Conservation (phyloP, 2,329 filamentous ascomycete species). For the Paecilomyces niveus region DNA sequence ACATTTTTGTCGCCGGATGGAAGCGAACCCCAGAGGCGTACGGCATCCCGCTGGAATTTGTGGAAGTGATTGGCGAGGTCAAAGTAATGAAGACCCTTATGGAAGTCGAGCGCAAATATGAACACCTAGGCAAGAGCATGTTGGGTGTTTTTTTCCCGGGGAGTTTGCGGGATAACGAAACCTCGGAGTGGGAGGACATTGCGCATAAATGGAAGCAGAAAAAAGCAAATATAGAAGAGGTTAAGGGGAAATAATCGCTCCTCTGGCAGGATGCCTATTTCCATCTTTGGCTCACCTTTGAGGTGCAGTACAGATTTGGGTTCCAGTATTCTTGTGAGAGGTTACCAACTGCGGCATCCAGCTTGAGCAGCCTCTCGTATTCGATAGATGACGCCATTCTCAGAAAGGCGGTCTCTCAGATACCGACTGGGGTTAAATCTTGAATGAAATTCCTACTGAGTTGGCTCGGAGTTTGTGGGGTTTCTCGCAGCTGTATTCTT, state of each 20-base stretch:
- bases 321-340: too few species aligned
- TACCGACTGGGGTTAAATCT: too few species aligned
- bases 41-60: conserved; percentile 11
- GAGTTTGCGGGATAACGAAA: neutral
- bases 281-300: neutral
- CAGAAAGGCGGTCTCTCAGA: too few species aligned
- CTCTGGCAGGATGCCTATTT: neutral
- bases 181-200: conserved; percentile 2
- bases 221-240: neutral
- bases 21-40: conserved; percentile 3
- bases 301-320: neutral
- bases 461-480: too few species aligned
- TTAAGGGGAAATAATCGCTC: neutral
- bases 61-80: conserved; percentile 13
- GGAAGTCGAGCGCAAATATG: conserved; percentile 19
- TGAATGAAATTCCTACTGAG: too few species aligned
- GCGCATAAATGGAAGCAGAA: neutral
- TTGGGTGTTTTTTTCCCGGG: conserved; percentile 24
- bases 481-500: too few species aligned
- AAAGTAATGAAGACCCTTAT: conserved; percentile 25
- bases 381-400: too few species aligned
- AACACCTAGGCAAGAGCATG: conserved; percentile 20
- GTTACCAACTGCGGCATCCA: too few species aligned
- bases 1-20: conserved; percentile 25
- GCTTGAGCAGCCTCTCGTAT: too few species aligned